Percentiles rank a stretch among this genome's conserved stretches.
These are phyloP conservation scores for Cordyceps militaris DNA, from an alignment of 2,329 filamentous ascomycete genomes.

Conservation along the genomic window DNA sequence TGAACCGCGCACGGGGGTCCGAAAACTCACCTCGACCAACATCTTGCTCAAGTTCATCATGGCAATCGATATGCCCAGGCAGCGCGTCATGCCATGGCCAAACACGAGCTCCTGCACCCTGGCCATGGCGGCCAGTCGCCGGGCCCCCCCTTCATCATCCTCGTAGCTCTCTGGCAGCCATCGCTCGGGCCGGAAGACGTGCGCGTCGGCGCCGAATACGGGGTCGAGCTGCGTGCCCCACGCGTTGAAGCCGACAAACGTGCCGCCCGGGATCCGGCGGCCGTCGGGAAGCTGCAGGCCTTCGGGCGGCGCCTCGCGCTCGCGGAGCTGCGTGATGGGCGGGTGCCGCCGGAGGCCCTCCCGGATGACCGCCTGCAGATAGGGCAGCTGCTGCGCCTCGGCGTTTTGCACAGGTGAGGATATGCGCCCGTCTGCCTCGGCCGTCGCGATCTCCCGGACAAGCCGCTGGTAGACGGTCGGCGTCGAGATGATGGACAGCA, in stretches of 20 bases:
- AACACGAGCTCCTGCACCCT: background rate
- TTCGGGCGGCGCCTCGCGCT: background rate
- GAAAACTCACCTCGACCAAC: background rate
- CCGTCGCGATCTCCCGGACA: background rate
- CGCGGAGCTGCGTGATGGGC: conserved; percentile 1
- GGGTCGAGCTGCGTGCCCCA: background rate
- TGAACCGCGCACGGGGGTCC: background rate
- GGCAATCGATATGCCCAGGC: background rate
- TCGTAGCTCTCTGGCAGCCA: background rate
- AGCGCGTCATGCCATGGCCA: conserved; percentile 1
- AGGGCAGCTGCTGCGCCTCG: background rate
- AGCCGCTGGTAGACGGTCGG: background rate
- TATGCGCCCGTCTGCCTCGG: background rate
- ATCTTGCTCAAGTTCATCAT: conserved; percentile 5
- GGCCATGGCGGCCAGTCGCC: background rate
- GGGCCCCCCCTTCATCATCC: background rate
- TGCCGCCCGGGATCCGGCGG: background rate
- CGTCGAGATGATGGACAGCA: background rate
- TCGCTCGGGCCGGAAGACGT: background rate
- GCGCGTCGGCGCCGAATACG: background rate
- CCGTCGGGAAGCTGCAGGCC: background rate
- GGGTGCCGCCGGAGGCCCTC: background rate
- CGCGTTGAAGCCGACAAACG: background rate
- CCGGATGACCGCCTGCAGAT: background rate
- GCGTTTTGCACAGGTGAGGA: background rate